Conservation (phyloP, 768 basidiomycete species). For the Pleurotus salmoneostramineus region DNA sequence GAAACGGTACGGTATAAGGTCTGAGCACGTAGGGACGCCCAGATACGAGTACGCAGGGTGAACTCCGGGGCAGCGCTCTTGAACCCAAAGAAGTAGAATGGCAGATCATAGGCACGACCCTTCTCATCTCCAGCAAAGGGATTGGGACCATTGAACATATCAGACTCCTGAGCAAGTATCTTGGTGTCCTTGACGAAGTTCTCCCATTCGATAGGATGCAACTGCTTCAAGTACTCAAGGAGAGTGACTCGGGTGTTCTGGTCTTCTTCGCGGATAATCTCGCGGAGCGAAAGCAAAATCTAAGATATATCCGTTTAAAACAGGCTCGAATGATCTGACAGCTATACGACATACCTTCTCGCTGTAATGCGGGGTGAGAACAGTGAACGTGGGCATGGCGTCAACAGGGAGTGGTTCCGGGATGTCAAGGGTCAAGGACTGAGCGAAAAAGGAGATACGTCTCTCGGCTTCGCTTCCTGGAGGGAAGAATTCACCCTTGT, state of each 20-base stretch:
- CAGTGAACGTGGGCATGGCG: conserved; percentile 99
- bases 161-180: conserved; percentile 95
- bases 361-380: conserved; percentile 96
- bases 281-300: conserved; percentile 93
- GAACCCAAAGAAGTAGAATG: conserved; percentile 98
- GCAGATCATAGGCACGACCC: conserved; percentile 84
- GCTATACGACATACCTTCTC: conserved; percentile 67
- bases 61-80: conserved; percentile 98
- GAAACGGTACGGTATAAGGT: conserved; percentile 98
- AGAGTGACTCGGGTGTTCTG: conserved; percentile 96
- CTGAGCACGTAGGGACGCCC: conserved; percentile 98
- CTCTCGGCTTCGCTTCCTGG: conserved; percentile 93
- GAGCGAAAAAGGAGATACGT: conserved; percentile 98
- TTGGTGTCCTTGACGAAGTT: conserved; percentile 99
- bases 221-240: conserved; percentile 96
- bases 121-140: conserved; percentile 78
- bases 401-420: conserved; percentile 94
- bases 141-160: conserved; percentile 74
- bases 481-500: conserved; percentile 88
- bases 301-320: conserved; percentile 19
- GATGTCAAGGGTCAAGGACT: conserved; percentile 92
- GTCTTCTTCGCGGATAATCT: conserved; percentile 98
- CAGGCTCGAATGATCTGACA: neutral
- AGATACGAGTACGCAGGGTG: conserved; percentile 96
- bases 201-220: conserved; percentile 98